Base-by-base conservation (phyloP, 495 filamentous ascomycete species). In the Penicillium coprophilum region DNA sequence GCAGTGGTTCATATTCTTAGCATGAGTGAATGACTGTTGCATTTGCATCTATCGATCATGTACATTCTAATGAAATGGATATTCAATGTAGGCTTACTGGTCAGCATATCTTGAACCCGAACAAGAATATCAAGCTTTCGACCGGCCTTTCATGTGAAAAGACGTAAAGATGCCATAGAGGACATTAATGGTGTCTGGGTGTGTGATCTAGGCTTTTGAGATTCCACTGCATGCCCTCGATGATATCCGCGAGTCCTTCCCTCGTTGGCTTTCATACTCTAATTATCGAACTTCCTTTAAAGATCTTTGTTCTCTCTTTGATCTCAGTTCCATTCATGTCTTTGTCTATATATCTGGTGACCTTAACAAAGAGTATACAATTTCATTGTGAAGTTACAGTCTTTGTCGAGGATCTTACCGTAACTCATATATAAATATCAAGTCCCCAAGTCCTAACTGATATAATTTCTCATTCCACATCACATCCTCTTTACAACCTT, bases 21-120 rank as follows among this genome's bases (percentile, higher is more conserved):
- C 27, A 47, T 48, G 19, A 31, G 13, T 31, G 44, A 55, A 55
- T 27, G 24, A 45, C 50, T 11, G 8, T 41, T 53, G 32, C 23
- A 21, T 50, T 13, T 53, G 32, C 23, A 38, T 38, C 34, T 5
- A 9, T 38, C 2, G 34, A 38, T 38, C 34, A 38, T 38, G 34
- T 38, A 38, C 23, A 30, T 27, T 39, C n/a, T 15, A n/a, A 45
- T 53, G 12, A 17, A 38, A 38, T 34, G 4, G 40, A 21, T 13
- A 20, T 21, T 20, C 19, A 23, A 43, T 2, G 40, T 43, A 43
- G 23, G 20, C 20, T 13, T 19, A 21, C 17, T 10, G 11, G 40
- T 6, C 9, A 13, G 10, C 40, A 43, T 43, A 23, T 20, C 39
- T 21, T 12, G 20, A 43, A 34, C 31, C 15, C 31, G 12, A 31